Base-by-base conservation (phyloP, 1,139 yeast genomes). In the Scheffersomyces lignicola region DNA sequence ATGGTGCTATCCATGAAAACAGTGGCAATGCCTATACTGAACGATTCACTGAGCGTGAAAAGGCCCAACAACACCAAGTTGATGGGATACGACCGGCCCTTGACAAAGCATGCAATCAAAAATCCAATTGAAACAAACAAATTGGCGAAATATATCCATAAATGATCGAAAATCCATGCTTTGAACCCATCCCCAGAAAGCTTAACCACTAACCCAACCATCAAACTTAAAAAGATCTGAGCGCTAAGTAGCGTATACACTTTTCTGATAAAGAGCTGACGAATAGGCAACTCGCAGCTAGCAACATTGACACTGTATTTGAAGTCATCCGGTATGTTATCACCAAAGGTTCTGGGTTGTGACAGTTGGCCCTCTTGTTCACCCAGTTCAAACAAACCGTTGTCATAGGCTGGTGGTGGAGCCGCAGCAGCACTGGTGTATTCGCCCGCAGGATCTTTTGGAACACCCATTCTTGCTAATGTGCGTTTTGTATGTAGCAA, bases 281-380 rank as follows among this genome's bases (percentile, higher is more conserved):
- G 78, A 25, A 88, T 69, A 7, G 84, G 78, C 34, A 86, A 65
- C 42, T 83, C 87, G 61, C 95, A 86, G 20, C 84, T 80, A 5
- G 89, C 79, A 18, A 88, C 95, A 39, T 76, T 74, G 7, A 84
- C 85, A 22, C 86, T 78, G 59, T 83, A 87, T 56, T 88, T 88
- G 76, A 87, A 88, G 60, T 87, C 95, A 51, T 87, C 95, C 3
- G 84, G 84, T 32, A 78, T 51, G 45, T 67, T 58, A 48, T 71
- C 76, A 11, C 69, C 71, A 11, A 52, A 62, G 9, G 49, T 45
- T 39, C 73, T 49, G 9, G 28, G 48, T 42, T 17, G 41, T 40
- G n/a, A n/a, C n/a, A n/a, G n/a, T n/a, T 20, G 8, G 23, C 23
- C n/a, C n/a, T 8, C n/a, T 20, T n/a, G 10, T 20, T 20, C 23